These are phyloP conservation scores for Bruguiera parviflora DNA, from an alignment of 345 rosid genomes.

Conservation along the genomic window DNA sequence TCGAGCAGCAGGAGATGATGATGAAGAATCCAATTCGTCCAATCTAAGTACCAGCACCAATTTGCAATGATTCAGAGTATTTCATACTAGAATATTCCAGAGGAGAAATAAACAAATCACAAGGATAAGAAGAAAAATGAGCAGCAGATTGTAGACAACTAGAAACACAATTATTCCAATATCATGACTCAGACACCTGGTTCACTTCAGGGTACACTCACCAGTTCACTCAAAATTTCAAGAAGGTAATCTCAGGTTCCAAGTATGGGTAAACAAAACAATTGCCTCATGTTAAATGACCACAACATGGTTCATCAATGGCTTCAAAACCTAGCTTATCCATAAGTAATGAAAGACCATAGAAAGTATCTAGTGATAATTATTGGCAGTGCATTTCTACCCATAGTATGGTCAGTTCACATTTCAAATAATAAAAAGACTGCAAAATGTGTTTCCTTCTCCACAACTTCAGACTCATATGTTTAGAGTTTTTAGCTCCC, in stretches of 20 bases:
- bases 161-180: no score
- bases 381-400: neutral
- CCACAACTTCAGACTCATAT: neutral
- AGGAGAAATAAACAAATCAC: neutral
- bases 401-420: neutral
- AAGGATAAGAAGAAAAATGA: neutral
- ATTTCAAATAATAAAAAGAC: neutral
- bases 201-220: no score
- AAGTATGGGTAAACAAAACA: no score
- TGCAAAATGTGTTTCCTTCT: neutral
- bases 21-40: slow-evolving; percentile 86
- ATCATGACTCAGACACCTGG: no score
- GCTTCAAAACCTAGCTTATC: neutral
- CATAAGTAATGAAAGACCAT: neutral
- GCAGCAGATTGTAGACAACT: neutral
- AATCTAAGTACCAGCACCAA: slow-evolving; percentile 46
- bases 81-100: neutral
- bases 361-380: neutral
- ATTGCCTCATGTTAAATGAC: no score
- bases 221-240: no score
- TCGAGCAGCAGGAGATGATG: slow-evolving; percentile 60
- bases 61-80: slow-evolving; percentile 3
- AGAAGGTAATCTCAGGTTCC: no score
- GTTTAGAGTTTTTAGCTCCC: neutral
- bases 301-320: neutral